Base-by-base conservation (phyloP, 2,329 filamentous ascomycete species). In the Sporothrix brasiliensis region DNA sequence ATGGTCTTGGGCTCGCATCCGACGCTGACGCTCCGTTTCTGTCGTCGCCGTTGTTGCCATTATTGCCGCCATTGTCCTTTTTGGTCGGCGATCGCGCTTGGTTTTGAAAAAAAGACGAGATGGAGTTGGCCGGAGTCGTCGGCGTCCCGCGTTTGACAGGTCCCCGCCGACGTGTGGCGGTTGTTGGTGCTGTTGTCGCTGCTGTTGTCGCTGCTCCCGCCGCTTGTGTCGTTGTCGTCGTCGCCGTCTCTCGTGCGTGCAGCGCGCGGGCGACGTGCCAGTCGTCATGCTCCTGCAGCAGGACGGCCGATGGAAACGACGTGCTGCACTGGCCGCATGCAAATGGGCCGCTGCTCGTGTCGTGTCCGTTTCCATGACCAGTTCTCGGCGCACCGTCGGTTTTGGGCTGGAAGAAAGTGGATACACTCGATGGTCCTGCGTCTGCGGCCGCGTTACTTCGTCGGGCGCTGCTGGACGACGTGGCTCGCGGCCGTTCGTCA, bases 231-330 rank as follows among this genome's bases (percentile, higher is more conserved):
- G 10, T 2, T 9, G 66, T 6, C 14, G 61, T n/a, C 13, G 16
- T 19, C 3, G 49, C 2, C 24, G 63, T 71, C 74, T 90, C 84
- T 70, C 50, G 66, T 27, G 89, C 86, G 74, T 94, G 90, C 44
- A 99, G 83, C 75, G 93, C 91, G 80, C 92, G 92, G 50, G 95
- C 95, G 80, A 97, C 91, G 80, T 99, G 95, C 90, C 94, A 98
- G 79, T 99, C 95, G 68, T 90, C 84, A 78, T 99, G 95, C 80
- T 92, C 94, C 74, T 89, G 86, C 67, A 88, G 77, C 75, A 86
- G 85, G 69, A 90, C 86, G 27, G 82, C 77, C 52, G 83, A 82
- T 10, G 84, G 82, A 49, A 94, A 82, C 21, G 79, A 77, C 75
- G 85, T 84, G 72, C 86, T 84, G 79, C 93, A 97, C 72, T 87